These are phyloP conservation scores for Pyronema domesticum DNA, from an alignment of 495 filamentous ascomycete species.

Conservation along the genomic window DNA sequence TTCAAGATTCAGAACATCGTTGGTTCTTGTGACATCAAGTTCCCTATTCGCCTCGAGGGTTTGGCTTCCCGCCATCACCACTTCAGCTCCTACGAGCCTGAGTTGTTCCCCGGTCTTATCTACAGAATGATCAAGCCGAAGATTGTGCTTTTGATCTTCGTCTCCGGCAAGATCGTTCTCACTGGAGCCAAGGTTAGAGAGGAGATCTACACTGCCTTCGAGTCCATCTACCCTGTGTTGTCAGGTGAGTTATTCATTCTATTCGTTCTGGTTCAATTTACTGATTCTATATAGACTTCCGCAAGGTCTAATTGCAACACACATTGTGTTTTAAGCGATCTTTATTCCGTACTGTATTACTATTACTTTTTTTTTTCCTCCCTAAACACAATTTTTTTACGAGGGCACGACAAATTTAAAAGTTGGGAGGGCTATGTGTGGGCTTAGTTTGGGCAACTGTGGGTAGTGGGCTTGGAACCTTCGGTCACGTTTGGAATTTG, in stretches of 20 bases:
- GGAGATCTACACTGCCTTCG: constrained; percentile 97
- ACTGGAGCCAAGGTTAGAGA: constrained; percentile 96
- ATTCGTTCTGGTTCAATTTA: not conserved
- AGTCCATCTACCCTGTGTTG: constrained; percentile 97
- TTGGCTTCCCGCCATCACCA: constrained; percentile 92
- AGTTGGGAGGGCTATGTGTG: constrained; percentile 1
- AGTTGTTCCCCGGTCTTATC: constrained; percentile 96
- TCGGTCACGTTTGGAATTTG: too few relatives aligned
- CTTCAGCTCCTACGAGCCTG: constrained; percentile 97
- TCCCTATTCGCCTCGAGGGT: constrained; percentile 93
- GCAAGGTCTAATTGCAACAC: constrained; percentile 34
- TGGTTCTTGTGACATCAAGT: constrained; percentile 97
- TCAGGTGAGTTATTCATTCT: constrained; percentile 42
- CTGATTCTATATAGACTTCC: constrained; percentile 41
- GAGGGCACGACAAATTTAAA: constrained; percentile 23
- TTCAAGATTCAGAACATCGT: constrained; percentile 99
- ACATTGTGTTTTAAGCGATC: constrained; percentile 3
- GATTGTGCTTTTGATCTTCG: constrained; percentile 97
- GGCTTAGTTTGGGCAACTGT: constrained; percentile 7
- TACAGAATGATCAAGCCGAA: constrained; percentile 99
- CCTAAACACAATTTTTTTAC: constrained; percentile 27
- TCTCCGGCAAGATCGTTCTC: constrained; percentile 95
- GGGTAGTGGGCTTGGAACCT: constrained; percentile 19
- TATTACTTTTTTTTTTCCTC: constrained; percentile 25
- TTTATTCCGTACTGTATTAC: constrained; percentile 13